Evolutionary conservation across 306 rosid species (phyloP).

Genomic region (Phaseolus lunatus): DNA sequence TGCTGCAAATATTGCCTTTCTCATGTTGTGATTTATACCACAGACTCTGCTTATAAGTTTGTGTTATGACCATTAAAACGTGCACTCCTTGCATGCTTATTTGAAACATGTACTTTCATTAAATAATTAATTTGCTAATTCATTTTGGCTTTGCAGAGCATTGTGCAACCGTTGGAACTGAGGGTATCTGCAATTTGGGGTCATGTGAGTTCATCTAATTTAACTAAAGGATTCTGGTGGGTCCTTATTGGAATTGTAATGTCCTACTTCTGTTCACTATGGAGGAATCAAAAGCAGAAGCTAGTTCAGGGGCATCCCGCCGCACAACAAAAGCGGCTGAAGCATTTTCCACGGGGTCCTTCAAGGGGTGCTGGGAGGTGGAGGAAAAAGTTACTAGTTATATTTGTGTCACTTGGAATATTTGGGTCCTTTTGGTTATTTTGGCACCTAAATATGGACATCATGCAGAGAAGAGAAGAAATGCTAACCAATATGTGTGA

Average conservation of each 20-base stretch:
- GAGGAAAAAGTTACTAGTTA: slow-evolving; percentile 68
- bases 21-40: slow-evolving; percentile 5
- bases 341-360: slow-evolving; percentile 48
- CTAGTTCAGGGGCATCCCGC: slow-evolving; percentile 45
- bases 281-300: slow-evolving; percentile 57
- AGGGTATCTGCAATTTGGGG: slow-evolving; percentile 45
- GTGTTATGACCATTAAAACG: slow-evolving; percentile 28
- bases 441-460: slow-evolving; percentile 61
- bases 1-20: slow-evolving; percentile 24
- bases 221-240: slow-evolving; percentile 62
- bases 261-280: slow-evolving; percentile 51
- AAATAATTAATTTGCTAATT: slow-evolving; percentile 32
- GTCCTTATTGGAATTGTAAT: slow-evolving; percentile 59
- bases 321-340: slow-evolving; percentile 52
- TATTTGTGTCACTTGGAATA: slow-evolving; percentile 64
- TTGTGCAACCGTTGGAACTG: slow-evolving; percentile 48
- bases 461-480: slow-evolving; percentile 68
- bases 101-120: slow-evolving; percentile 32
- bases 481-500: slow-evolving; percentile 95
- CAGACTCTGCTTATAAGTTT: slow-evolving; percentile 14
- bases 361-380: slow-evolving; percentile 74
- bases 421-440: slow-evolving; percentile 66
- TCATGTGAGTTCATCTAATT: slow-evolving; percentile 44
- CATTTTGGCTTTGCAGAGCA: slow-evolving; percentile 53
- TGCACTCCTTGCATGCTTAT: slow-evolving; percentile 38